These are phyloP conservation scores for Leptomonas pyrrhocoris DNA, from an alignment of 208 protist genomes.

Conservation along the genomic window DNA sequence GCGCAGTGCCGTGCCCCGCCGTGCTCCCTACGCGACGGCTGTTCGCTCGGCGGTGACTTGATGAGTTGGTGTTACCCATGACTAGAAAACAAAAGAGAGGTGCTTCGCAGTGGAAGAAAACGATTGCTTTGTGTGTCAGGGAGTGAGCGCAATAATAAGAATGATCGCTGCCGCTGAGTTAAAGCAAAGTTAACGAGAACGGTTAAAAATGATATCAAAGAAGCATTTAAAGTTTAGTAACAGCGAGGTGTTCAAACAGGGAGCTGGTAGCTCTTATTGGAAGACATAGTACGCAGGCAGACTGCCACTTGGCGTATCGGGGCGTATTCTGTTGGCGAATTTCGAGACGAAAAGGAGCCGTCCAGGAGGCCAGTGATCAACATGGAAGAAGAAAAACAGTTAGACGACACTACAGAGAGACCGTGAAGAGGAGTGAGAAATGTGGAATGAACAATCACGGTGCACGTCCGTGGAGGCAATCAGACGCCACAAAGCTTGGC, in stretches of 20 bases:
- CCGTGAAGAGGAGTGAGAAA: constrained; percentile 3
- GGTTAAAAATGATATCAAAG: neutral
- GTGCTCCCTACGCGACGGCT: neutral
- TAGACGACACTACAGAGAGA: too few relatives aligned
- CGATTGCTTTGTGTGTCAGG: neutral
- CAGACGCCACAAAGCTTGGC: too few relatives aligned
- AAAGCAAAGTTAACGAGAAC: neutral
- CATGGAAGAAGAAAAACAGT: neutral
- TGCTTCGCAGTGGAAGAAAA: neutral
- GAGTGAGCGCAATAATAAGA: neutral
- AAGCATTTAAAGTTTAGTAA: too few relatives aligned
- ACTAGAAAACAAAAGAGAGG: neutral
- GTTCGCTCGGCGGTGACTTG: neutral
- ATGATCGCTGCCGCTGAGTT: too few relatives aligned
- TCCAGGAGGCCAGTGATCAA: too few relatives aligned
- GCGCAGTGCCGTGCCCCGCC: neutral
- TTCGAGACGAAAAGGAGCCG: too few relatives aligned
- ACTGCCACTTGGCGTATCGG: neutral
- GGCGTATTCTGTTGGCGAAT: constrained; percentile 8
- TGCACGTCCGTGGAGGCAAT: too few relatives aligned
- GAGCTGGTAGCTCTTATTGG: neutral
- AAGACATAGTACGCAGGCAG: constrained; percentile 2
- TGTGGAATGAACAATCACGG: neutral
- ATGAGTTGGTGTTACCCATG: constrained; percentile 1
- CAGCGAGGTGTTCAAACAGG: too few relatives aligned